These are phyloP conservation scores for Acanthamoeba lenticulata DNA, from an alignment of 208 protist genomes.

Conservation along the genomic window DNA sequence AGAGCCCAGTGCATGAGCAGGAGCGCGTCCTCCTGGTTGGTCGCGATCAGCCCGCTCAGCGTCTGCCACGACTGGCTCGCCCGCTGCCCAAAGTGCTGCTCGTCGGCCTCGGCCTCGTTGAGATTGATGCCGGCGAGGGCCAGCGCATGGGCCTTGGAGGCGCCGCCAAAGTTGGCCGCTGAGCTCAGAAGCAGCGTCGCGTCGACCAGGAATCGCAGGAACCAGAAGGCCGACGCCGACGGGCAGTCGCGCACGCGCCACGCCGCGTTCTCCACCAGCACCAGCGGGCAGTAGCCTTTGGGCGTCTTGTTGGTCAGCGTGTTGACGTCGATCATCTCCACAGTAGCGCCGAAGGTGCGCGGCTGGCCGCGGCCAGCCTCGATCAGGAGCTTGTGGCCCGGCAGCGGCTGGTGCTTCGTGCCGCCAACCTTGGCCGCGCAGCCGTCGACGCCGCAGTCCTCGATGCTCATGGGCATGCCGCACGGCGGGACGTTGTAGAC, in stretches of 20 bases:
- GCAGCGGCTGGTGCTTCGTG: background rate
- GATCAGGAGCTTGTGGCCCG: conserved; percentile 20
- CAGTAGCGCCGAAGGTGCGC: background rate
- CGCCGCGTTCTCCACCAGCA: background rate
- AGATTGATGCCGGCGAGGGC: background rate
- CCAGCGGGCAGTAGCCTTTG: background rate
- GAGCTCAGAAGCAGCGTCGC: background rate
- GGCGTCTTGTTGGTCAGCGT: background rate
- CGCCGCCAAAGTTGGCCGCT: background rate
- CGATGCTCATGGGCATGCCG: conserved; percentile 23
- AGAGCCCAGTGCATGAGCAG: background rate
- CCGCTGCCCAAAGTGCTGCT: background rate
- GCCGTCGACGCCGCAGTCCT: conserved; percentile 20
- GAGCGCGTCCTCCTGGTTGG: conserved; percentile 27
- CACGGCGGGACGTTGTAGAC: conserved; percentile 20
- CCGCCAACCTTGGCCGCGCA: background rate
- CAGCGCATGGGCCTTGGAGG: background rate
- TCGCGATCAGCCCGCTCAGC: background rate
- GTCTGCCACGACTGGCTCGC: background rate
- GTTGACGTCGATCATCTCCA: background rate
- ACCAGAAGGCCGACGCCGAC: background rate
- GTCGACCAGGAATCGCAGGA: conserved; percentile 3
- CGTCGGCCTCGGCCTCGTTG: background rate
- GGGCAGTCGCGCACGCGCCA: background rate
- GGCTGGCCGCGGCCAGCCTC: background rate